Evolutionary conservation across 345 rosid genomes (phyloP), one percentile per base, ranked within the genome.

Genomic region (Garcia nutans): DNA sequence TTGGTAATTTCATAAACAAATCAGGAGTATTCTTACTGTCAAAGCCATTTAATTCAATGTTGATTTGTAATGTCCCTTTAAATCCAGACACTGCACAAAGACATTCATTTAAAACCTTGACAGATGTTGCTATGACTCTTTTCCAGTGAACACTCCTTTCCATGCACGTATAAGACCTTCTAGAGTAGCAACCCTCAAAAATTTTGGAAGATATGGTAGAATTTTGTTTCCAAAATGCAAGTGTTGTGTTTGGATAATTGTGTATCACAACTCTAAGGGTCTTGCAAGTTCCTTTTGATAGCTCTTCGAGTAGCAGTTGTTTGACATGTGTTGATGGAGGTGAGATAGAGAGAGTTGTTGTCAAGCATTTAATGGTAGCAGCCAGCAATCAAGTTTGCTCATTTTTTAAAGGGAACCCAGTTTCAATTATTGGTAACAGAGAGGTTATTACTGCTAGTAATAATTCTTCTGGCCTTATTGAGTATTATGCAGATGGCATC

Each of bases 11-110:
- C 31, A 28, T 28, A 28, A 28, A 28, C 31, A 28, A 28, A 28
- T 28, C 31, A 28, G 31, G 31, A 28, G 31, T 28, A 2, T 28
- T 28, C 31, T 28, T 28, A 2, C 31, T 28, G 31, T 28, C 31
- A 28, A 28, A 28, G 31, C 2, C 31, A 28, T 28, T 28, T 28
- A 28, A 28, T 28, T 28, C 31, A 28, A 28, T 1, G 31, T 28
- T 28, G 31, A 28, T 28, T 28, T 28, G 31, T 28, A 2, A 28
- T 28, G 91, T 95, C 86, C 97, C 99, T 83, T 85, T 91, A 81
- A 87, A 93, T 84, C 97, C 97, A 90, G 91, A 91, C 81, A 89
- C 78, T 64, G 96, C 97, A 72, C 99, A 91, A 78, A 95, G 96
- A 79, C 88, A 88, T 76, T 88, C 96, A 85, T 95, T 97, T 85